These are phyloP conservation scores for Neurospora sp. DNA, from an alignment of 495 filamentous ascomycete genomes.

Conservation along the genomic window DNA sequence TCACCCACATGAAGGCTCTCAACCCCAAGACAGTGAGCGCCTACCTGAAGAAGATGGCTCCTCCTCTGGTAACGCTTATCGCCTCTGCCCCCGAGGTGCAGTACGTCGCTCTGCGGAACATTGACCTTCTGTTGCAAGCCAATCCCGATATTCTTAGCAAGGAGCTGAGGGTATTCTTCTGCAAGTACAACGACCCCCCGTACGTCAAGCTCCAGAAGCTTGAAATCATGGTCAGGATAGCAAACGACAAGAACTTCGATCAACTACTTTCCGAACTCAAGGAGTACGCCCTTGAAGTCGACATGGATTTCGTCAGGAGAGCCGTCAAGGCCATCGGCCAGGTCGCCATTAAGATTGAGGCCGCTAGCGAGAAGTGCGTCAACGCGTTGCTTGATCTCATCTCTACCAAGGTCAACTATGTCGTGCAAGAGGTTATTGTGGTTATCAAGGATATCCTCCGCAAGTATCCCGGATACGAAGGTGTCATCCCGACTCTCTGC, in stretches of 20 bases:
- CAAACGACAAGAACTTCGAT: constrained; percentile 89
- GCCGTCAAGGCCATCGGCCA: constrained; percentile 97
- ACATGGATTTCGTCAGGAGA: constrained; percentile 97
- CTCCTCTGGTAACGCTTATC: constrained; percentile 86
- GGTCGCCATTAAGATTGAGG: constrained; percentile 97
- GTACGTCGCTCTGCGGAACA: constrained; percentile 91
- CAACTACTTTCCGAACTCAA: constrained; percentile 90
- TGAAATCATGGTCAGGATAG: constrained; percentile 98
- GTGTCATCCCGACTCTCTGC: constrained; percentile 90
- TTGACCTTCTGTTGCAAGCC: constrained; percentile 85
- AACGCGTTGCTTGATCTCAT: constrained; percentile 88
- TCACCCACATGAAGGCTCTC: constrained; percentile 87
- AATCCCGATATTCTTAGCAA: constrained; percentile 90
- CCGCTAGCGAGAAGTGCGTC: constrained; percentile 82
- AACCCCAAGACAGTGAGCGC: constrained; percentile 64
- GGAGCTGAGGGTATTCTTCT: constrained; percentile 98
- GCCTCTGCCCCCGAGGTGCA: constrained; percentile 97
- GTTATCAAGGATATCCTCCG: constrained; percentile 99
- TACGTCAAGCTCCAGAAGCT: constrained; percentile 99
- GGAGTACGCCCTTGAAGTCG: constrained; percentile 98
- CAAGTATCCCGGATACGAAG: constrained; percentile 97
- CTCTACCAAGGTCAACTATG: constrained; percentile 98
- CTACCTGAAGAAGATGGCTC: constrained; percentile 97
- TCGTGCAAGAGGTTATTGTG: constrained; percentile 98
- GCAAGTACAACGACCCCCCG: constrained; percentile 99